phyloP scores from a whole-genome alignment of 805 yeast genomes.

The Saccharomycopsis babjevae region DNA sequence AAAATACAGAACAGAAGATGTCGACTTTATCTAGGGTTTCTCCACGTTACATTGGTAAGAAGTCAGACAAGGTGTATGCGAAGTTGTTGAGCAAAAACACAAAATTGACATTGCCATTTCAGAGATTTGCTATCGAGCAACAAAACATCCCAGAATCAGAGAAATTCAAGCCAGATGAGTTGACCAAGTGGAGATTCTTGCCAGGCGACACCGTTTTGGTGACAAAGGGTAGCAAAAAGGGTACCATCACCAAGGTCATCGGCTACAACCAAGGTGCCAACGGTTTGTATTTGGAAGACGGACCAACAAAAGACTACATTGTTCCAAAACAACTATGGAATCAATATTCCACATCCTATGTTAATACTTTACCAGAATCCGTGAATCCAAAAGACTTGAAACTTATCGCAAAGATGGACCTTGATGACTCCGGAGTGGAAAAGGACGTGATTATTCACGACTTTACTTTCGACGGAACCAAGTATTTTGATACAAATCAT shows the following conservation, averaged over 20 bases:
- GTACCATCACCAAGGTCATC: constrained; percentile 61
- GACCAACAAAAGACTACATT: constrained; percentile 50
- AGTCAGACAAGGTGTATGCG: not conserved
- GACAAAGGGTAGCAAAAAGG: constrained; percentile 58
- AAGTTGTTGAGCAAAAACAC: not conserved
- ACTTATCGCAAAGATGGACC: constrained; percentile 67
- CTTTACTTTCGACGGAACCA: constrained; percentile 48
- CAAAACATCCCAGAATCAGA: not conserved
- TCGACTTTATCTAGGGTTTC: not conserved
- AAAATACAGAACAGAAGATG: not conserved
- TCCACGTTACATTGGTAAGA: not conserved
- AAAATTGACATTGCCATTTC: not conserved
- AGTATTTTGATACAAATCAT: constrained; percentile 64
- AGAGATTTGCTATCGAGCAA: not conserved
- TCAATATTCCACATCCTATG: constrained; percentile 60
- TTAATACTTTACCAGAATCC: constrained; percentile 57
- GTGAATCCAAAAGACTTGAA: constrained; percentile 52
- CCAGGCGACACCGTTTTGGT: constrained; percentile 75
- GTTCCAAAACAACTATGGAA: constrained; percentile 69
- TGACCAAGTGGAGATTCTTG: constrained; percentile 49
- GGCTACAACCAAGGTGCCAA: constrained; percentile 52
- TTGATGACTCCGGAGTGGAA: constrained; percentile 47
- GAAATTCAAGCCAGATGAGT: constrained; percentile 23
- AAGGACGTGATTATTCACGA: constrained; percentile 74
- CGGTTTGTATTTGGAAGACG: constrained; percentile 56